These are phyloP conservation scores for Trichoderma reesei DNA, from an alignment of 495 filamentous ascomycete species.

Conservation along the genomic window DNA sequence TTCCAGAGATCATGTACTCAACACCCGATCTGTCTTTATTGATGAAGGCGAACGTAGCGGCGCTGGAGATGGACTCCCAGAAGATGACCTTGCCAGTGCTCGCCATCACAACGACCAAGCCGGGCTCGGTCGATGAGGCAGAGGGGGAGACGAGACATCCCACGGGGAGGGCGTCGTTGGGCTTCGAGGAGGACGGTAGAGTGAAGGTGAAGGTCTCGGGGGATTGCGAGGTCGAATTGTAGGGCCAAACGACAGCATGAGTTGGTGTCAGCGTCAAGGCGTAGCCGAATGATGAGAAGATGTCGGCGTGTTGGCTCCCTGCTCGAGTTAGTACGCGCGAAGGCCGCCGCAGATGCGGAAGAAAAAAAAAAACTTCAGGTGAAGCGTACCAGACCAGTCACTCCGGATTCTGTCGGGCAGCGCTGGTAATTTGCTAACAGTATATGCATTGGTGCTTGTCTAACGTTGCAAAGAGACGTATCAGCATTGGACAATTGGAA, in stretches of 20 bases:
- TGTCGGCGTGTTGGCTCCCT: constrained; percentile 51
- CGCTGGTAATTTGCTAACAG: constrained; percentile 72
- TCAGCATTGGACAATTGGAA: neutral
- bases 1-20: constrained; percentile 57
- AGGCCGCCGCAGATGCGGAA: neutral
- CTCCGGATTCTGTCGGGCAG: constrained; percentile 64
- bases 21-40: constrained; percentile 68
- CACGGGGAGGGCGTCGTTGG: constrained; percentile 59
- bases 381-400: constrained; percentile 28
- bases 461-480: constrained; percentile 21
- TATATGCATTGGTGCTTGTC: constrained; percentile 82
- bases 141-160: constrained; percentile 69
- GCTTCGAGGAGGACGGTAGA: constrained; percentile 61
- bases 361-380: constrained; percentile 35
- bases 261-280: constrained; percentile 70
- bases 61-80: constrained; percentile 88
- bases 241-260: constrained; percentile 83
- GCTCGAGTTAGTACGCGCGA: constrained; percentile 22
- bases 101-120: constrained; percentile 75
- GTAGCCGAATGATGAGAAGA: constrained; percentile 56
- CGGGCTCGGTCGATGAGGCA: constrained; percentile 63
- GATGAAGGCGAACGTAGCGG: constrained; percentile 62
- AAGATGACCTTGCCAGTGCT: constrained; percentile 76
- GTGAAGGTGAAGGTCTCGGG: constrained; percentile 65
- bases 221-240: constrained; percentile 52